Percentiles rank a stretch among this genome's conserved stretches.
phyloP scores from a whole-genome alignment of 2,329 filamentous ascomycete genomes.

The Venturia effusa region DNA sequence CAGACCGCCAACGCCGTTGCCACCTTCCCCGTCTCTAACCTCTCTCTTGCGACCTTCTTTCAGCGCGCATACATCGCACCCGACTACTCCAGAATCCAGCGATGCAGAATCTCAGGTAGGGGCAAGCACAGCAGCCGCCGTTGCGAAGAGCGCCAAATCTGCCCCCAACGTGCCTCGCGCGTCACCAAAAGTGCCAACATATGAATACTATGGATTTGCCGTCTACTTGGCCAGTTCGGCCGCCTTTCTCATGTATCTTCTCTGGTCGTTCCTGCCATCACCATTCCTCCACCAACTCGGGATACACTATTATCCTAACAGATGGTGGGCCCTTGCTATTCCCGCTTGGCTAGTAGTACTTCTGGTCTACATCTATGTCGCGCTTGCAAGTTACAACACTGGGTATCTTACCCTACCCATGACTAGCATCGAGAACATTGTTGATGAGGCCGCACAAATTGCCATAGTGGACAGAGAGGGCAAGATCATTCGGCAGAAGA shows the following conservation, averaged over 20 bases:
- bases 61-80: constrained; percentile 52
- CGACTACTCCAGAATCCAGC: constrained; percentile 83
- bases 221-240: constrained; percentile 83
- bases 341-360: constrained; percentile 83
- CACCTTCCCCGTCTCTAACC: constrained; percentile 84
- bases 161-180: constrained; percentile 64
- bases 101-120: constrained; percentile 54
- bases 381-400: constrained; percentile 81
- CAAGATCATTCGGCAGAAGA: constrained; percentile 31
- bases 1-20: constrained; percentile 85
- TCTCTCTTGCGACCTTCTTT: constrained; percentile 70
- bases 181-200: constrained; percentile 90
- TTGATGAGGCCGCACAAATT: constrained; percentile 80
- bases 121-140: constrained; percentile 23
- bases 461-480: constrained; percentile 70
- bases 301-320: constrained; percentile 92
- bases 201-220: constrained; percentile 98
- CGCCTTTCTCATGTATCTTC: constrained; percentile 60
- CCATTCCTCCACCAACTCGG: constrained; percentile 87
- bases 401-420: constrained; percentile 77
- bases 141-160: constrained; percentile 46
- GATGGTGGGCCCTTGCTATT: constrained; percentile 94
- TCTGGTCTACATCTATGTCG: constrained; percentile 87
- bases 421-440: constrained; percentile 72
- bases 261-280: constrained; percentile 86